Conservation (phyloP, 1,284 basidiomycete species). For the Sparassis latifolia region DNA sequence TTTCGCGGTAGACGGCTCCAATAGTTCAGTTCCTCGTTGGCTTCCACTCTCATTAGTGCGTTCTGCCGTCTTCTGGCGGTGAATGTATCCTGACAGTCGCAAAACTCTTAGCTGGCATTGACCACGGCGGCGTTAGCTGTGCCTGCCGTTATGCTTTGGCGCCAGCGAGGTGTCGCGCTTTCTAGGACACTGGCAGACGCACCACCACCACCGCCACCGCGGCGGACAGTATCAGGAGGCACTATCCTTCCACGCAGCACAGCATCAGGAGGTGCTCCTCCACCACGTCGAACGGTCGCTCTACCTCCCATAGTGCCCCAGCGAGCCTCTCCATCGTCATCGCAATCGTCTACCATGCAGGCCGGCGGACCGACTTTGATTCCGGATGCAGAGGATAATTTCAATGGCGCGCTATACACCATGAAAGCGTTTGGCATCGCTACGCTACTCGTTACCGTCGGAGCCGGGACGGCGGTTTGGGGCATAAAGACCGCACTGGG, state of each 20-base stretch:
- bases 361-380: neutral
- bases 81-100: conserved; percentile 2
- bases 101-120: conserved; percentile 26
- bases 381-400: conserved; percentile 18
- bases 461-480: conserved; percentile 28
- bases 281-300: neutral
- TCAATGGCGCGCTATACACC: conserved; percentile 35
- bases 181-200: conserved; percentile 15
- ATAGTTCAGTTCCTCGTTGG: conserved; percentile 3
- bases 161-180: conserved; percentile 22
- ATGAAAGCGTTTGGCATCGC: conserved; percentile 42
- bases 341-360: too few relatives aligned
- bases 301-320: neutral
- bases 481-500: conserved; percentile 35
- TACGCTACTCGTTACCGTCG: conserved; percentile 31
- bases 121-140: conserved; percentile 30
- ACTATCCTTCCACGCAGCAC: neutral
- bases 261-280: neutral
- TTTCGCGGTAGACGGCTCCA: neutral
- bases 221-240: neutral
- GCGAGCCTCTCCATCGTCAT: neutral
- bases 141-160: conserved; percentile 28
- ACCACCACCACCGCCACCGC: conserved; percentile 23
- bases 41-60: conserved; percentile 8
- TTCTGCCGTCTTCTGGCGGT: conserved; percentile 21